Base-by-base conservation (phyloP, 2,329 filamentous ascomycete species). In the Hymenoscyphus occultus region DNA sequence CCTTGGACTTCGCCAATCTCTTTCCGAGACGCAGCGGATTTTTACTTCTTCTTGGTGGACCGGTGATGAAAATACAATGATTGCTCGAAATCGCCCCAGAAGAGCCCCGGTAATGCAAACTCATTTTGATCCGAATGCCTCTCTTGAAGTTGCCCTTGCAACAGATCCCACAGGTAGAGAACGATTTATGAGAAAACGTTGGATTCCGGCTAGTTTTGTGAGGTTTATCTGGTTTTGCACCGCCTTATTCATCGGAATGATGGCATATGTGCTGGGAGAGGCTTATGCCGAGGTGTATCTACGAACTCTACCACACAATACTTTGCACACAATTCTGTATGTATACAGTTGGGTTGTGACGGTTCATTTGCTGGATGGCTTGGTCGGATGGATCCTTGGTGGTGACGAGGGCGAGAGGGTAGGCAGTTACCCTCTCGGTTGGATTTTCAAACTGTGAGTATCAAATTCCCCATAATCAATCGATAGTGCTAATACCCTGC, bases 301-400 rank as follows among this genome's bases (percentile, higher is more conserved):
- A 45, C 81, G 86, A 48, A 90, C 87, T 0, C 77, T 90, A 64
- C 87, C 87, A 4, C 87, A 90, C 72, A 83, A 84, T 76, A 89
- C 83, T 66, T 79, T 87, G 68, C 86, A 90, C 74, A 90, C 87
- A 0, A 84, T 90, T 61, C 80, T 88, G 12, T 90, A 90, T 72
- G 87, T 90, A 59, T 90, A 90, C 74, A 87, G 86, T 60, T 90
- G 87, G 87, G 85, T 90, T 10, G 80, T 83, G 39, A 90, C 86
- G 1, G 86, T 90, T 9, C 84, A 89, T 67, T 76, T 89, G 31
- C 78, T 90, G 7, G 87, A 90, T 72, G 83, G 82, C 2, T 76
- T 89, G 64, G 88, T 86, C 0, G 87, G 86, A 1, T 90, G 86
- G 85, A 87, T 90, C 59, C 76, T 90, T 48, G 87, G 87, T 56